Conservation (phyloP, 768 basidiomycete species). For the Scleroderma citrinum region DNA sequence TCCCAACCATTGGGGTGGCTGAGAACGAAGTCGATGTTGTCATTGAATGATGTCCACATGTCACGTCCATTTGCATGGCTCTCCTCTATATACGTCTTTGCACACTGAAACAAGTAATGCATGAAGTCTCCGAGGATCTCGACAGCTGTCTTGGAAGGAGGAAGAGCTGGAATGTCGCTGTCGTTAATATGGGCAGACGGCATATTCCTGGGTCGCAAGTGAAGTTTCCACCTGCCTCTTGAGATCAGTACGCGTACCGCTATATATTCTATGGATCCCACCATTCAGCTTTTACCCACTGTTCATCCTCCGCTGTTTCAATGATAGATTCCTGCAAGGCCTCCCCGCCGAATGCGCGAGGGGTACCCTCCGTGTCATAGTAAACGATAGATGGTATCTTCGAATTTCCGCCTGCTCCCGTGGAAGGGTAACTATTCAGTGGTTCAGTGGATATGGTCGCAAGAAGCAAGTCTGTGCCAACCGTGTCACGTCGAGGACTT, state of each 20-base stretch:
- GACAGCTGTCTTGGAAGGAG: conserved; percentile 34
- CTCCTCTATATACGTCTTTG: conserved; percentile 39
- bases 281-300: conserved; percentile 27
- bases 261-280: conserved; percentile 1
- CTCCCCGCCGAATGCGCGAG: conserved; percentile 42
- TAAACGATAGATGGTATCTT: conserved; percentile 48
- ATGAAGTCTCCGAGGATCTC: conserved; percentile 48
- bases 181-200: conserved; percentile 19
- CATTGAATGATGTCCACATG: conserved; percentile 38
- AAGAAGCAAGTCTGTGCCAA: conserved; percentile 4
- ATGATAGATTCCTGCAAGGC: conserved; percentile 34
- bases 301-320: conserved; percentile 36
- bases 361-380: conserved; percentile 36
- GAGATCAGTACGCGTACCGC: conserved; percentile 6
- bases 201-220: conserved; percentile 25
- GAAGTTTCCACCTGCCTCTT: conserved; percentile 30
- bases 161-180: conserved; percentile 37
- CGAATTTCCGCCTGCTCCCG: conserved; percentile 41
- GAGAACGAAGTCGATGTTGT: conserved; percentile 40
- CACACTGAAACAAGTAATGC: conserved; percentile 38
- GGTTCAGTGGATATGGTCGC: conserved; percentile 4
- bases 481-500: conserved; percentile 19
- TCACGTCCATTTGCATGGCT: conserved; percentile 36
- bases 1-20: conserved; percentile 48
- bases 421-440: conserved; percentile 39